Evolutionary conservation across 345 rosid genomes (phyloP), one percentile per base, ranked within the genome.

Genomic region (Salix arbutifolia): DNA sequence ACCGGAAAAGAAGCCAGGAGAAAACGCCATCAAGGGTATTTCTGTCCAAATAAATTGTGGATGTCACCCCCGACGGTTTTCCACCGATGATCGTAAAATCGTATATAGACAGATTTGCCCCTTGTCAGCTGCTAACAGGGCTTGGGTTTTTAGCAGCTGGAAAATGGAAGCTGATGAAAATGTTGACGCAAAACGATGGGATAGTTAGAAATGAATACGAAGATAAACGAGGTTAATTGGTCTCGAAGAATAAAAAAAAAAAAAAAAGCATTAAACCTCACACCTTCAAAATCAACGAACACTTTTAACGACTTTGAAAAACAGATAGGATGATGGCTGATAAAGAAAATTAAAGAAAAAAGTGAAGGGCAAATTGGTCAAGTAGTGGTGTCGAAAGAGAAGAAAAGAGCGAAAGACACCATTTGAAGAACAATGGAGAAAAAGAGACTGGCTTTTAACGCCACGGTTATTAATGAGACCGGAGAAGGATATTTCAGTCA

Each of bases 1-100:
- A 77, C 70, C 79, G 72, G 56, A 53, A 81, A 88, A 79, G 84
- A 76, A 70, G 85, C 76, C 77, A 84, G 82, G 82, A 74, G 85
- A 84, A 80, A 86, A 81, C 83, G 87, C 73, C 74, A 77, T 65
- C 81, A 70, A 64, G 67, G 76, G 50, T 77, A 74, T 61, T 78
- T 73, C 46, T 23, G 82, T 75, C 69, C 40, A 5, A 18, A 8
- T 13, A 62, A 61, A 17, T 19, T 25, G 4, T 33, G 11, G 23
- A 38, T n/a, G 10, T 2, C 13, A 11, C 50, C 18, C 50, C 71
- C 18, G 53, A 31, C 33, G 30, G 68, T 40, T 25, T 67, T 64
- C 16, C 76, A 16, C 58, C 78, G 50, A 6, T n/a, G 28, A 65
- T 65, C 73, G 76, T 5, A 58, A 58, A 58, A 58, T 6, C 64